Evolutionary conservation across 2,329 filamentous ascomycete species (phyloP), one percentile per base, ranked within the genome.

Genomic region (Nigrograna mackinnonii): DNA sequence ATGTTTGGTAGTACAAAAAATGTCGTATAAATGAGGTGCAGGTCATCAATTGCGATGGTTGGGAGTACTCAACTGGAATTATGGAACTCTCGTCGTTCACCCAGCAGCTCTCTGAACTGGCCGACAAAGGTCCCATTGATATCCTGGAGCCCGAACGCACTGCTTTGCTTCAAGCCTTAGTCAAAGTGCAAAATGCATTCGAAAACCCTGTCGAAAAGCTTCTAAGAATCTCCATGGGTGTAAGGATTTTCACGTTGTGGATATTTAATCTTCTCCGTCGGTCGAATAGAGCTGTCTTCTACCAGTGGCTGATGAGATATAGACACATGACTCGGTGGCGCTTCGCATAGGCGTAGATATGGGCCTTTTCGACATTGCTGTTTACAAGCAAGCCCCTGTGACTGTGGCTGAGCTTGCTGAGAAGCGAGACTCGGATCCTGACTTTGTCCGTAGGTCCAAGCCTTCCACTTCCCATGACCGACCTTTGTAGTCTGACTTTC

Each of bases 281-380:
- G n/a, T n/a, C n/a, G n/a, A n/a, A n/a, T n/a, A n/a, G n/a, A n/a
- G n/a, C n/a, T n/a, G n/a, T n/a, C n/a, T n/a, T n/a, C n/a, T n/a
- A n/a, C n/a, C n/a, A n/a, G n/a, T n/a, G n/a, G n/a, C n/a, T n/a
- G n/a, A n/a, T n/a, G 19, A 30, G 9, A 17, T 22, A 22, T 19
- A 41, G 39, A n/a, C 24, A 16, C 22, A 48, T 26, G 44, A 50
- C 19, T 37, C 44, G 4, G 37, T 51, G 1, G 47, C 34, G 1
- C 39, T 52, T 21, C 37, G 43, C 14, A 20, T 57, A 6, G 52
- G 24, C 13, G 22, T 54, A 16, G 48, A 55, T 21, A 37, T 57
- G 24, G 43, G 49, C 14, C 50, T 54, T 5, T 19, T 47, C 13
- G 52, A 55, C 24, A 41, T 52, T 11, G 44, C 43, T 2, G 22